Evolutionary conservation across 805 yeast genomes (phyloP), one percentile per base, ranked within the genome.

Genomic region (Saccharomycopsis oosterbeekiorum): DNA sequence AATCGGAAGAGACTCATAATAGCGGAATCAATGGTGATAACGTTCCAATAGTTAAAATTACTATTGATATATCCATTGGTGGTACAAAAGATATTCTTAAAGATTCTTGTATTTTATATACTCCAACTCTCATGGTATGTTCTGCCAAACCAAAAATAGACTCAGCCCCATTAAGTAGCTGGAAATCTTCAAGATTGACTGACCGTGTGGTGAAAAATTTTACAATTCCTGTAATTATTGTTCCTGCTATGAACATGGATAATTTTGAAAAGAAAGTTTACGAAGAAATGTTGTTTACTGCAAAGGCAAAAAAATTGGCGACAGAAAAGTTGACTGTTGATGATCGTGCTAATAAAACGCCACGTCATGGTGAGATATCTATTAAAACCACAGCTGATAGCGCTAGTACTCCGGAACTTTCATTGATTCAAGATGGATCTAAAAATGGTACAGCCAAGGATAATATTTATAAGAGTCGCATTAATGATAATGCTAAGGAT

Each of bases 171-270:
- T 74, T 83, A 26, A 74, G 80, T 62, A 77, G 85, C 26, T 83
- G 90, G 87, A 73, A 73, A 50, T 80, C 87, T 4, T 79, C 85
- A 37, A 81, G 86, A 65, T 71, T 86, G 47, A 79, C 87, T 26
- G 89, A 85, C 68, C 73, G 88, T 57, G 74, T 85, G 55, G 86
- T 86, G 36, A 84, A 82, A 67, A 81, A 80, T 67, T 84, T 79
- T 65, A 83, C 85, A 3, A 78, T 85, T 15, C 91, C 92, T 0
- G 80, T 84, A n/a, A 77, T 86, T 26, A 80, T 85, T 57, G 85
- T 83, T 0, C 88, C 91, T 1, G 83, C 88, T 1, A 69, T 75
- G 64, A 82, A 84, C 60, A 77, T 83, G 82, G 74, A 75, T 54
- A 65, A 71, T n/a, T 84, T 80, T 71, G 88, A 84, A 67, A 62